phyloP scores from a whole-genome alignment of 1,284 basidiomycete species.

The Apiotrichum porosum region DNA sequence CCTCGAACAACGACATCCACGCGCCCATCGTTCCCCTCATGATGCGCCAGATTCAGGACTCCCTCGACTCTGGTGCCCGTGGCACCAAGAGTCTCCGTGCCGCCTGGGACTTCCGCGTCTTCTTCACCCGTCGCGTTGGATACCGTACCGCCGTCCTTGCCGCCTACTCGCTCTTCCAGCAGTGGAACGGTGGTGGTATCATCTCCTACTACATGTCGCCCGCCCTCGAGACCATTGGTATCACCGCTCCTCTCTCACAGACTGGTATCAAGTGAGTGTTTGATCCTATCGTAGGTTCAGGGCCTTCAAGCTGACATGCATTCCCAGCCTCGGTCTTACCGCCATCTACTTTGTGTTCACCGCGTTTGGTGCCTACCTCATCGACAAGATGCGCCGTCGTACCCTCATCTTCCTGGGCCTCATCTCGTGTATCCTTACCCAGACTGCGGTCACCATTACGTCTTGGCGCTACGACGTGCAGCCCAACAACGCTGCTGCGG shows the following conservation, averaged over 20 bases:
- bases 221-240: constrained; percentile 20
- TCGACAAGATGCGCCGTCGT: constrained; percentile 25
- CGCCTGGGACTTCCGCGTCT: constrained; percentile 55
- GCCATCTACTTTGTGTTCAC: constrained; percentile 25
- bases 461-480: constrained; percentile 16
- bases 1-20: constrained; percentile 50
- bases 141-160: constrained; percentile 5
- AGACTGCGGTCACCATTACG: constrained; percentile 13
- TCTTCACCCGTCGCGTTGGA: constrained; percentile 5
- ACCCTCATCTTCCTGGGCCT: constrained; percentile 22
- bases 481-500: constrained; percentile 23
- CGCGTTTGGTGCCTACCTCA: constrained; percentile 18
- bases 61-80: constrained; percentile 18
- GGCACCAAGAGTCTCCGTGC: constrained; percentile 24
- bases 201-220: constrained; percentile 44
- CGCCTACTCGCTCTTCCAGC: constrained; percentile 25
- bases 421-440: constrained; percentile 8
- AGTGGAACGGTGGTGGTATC: constrained; percentile 55
- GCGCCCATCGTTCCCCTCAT: constrained; percentile 55
- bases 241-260: constrained; percentile 14
- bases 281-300: too few species aligned
- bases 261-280: constrained; percentile 20
- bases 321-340: constrained; percentile 24
- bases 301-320: too few species aligned
- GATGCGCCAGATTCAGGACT: constrained; percentile 56